phyloP scores from a whole-genome alignment of 495 filamentous ascomycete genomes.

The Aspergillus egyptiacus region DNA sequence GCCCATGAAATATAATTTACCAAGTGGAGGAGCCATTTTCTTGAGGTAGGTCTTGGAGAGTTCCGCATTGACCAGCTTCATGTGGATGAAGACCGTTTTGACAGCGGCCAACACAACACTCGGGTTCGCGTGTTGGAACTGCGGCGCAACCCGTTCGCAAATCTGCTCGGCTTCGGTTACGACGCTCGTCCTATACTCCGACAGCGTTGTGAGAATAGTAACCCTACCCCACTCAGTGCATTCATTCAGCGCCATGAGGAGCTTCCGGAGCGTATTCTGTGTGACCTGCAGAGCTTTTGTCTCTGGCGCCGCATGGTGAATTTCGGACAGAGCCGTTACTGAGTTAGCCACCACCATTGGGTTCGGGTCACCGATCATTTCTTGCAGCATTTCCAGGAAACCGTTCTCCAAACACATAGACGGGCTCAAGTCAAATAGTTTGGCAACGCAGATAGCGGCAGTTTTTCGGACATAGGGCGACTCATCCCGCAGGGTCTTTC shows the following conservation, averaged over 20 bases:
- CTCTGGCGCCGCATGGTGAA: constrained; percentile 83
- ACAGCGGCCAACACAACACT: constrained; percentile 95
- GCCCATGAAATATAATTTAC: constrained; percentile 39
- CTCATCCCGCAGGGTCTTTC: constrained; percentile 95
- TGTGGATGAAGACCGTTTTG: constrained; percentile 96
- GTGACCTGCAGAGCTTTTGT: constrained; percentile 80
- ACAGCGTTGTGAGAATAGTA: constrained; percentile 83
- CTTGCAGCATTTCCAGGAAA: constrained; percentile 91
- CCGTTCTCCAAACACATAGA: constrained; percentile 91
- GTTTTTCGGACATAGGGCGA: constrained; percentile 98
- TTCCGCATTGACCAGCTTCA: constrained; percentile 76
- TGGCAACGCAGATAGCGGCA: constrained; percentile 94
- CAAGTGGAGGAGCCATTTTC: constrained; percentile 97
- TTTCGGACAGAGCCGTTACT: constrained; percentile 89
- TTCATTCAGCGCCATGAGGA: constrained; percentile 95
- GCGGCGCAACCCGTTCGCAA: constrained; percentile 89
- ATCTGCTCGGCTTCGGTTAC: constrained; percentile 98
- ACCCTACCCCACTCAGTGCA: constrained; percentile 99
- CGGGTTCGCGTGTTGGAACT: constrained; percentile 98
- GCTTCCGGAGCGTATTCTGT: constrained; percentile 76
- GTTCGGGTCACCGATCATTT: constrained; percentile 95
- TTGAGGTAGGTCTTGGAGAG: constrained; percentile 75
- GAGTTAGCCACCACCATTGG: constrained; percentile 99
- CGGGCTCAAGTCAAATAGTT: constrained; percentile 93
- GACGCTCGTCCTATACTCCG: constrained; percentile 79